These are phyloP conservation scores for Crithidia brevicula DNA, from an alignment of 208 protist species.

Conservation along the genomic window DNA sequence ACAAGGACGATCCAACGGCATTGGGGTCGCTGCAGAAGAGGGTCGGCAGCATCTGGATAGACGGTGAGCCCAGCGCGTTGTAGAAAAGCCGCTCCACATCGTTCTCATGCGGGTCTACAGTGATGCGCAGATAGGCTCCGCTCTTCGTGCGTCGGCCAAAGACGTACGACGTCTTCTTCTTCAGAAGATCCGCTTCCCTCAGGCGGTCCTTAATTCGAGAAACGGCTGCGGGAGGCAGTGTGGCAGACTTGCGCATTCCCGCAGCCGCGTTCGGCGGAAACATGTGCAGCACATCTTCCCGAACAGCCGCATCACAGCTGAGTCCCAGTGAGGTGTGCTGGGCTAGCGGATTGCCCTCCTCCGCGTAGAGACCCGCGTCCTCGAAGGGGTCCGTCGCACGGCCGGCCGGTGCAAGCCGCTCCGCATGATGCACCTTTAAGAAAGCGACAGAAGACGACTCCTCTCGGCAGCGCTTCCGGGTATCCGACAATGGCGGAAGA, in stretches of 20 bases:
- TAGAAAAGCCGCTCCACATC: not conserved
- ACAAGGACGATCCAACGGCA: conserved; percentile 2
- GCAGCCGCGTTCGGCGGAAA: not conserved
- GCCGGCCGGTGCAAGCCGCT: not conserved
- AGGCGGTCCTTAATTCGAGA: not conserved
- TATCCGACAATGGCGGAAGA: not conserved
- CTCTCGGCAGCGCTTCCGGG: conserved; percentile 8
- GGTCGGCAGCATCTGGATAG: not conserved
- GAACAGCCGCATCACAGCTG: conserved; percentile 8
- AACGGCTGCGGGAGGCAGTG: not conserved
- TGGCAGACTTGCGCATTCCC: not conserved
- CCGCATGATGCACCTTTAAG: not conserved
- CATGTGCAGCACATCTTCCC: conserved; percentile 12
- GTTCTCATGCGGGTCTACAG: not conserved
- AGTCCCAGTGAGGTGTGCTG: conserved; percentile 5
- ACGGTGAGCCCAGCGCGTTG: not conserved
- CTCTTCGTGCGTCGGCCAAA: not conserved
- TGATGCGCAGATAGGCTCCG: not conserved
- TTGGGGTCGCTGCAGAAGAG: not conserved
- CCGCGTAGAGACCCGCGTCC: conserved; percentile 19
- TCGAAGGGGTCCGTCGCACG: conserved; percentile 7
- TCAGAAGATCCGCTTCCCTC: not conserved
- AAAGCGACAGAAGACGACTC: not conserved
- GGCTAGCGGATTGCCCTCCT: conserved; percentile 3
- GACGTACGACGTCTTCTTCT: not conserved